phyloP scores from a whole-genome alignment of 371 early-diverging fungal genomes.

The Mucor piriformis region DNA sequence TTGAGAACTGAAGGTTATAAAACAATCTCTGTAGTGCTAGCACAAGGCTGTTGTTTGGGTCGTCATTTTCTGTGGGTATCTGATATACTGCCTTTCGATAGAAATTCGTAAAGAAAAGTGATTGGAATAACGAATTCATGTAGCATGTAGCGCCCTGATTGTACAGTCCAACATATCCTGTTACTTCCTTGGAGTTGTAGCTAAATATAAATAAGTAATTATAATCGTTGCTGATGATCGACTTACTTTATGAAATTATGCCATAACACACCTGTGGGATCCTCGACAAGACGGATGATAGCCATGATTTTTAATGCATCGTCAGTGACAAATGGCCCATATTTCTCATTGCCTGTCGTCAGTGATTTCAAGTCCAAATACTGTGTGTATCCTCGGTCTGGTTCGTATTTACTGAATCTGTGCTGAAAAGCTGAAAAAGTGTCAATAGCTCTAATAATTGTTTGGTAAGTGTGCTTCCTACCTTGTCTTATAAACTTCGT shows the following conservation, averaged over 20 bases:
- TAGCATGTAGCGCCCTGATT: slow-evolving; percentile 99
- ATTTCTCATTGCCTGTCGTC: slow-evolving; percentile 4
- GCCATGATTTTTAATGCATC: slow-evolving; percentile 68
- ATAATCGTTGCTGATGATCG: not conserved
- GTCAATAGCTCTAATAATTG: slow-evolving; percentile 35
- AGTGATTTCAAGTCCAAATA: slow-evolving; percentile 34
- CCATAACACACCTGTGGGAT: slow-evolving; percentile 92
- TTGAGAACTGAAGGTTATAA: slow-evolving; percentile 80
- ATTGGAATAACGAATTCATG: slow-evolving; percentile 98
- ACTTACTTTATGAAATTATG: slow-evolving; percentile 85
- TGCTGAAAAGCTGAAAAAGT: slow-evolving; percentile 48
- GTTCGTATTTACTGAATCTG: slow-evolving; percentile 74
- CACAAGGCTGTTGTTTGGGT: slow-evolving; percentile 78
- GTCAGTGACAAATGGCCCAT: slow-evolving; percentile 60
- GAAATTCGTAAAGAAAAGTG: slow-evolving; percentile 92
- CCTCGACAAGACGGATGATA: slow-evolving; percentile 78
- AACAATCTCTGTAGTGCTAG: slow-evolving; percentile 94
- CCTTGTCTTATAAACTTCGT: slow-evolving; percentile 39
- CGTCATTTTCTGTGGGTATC: slow-evolving; percentile 90
- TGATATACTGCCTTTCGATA: slow-evolving; percentile 90
- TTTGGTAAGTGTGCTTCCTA: slow-evolving; percentile 4
- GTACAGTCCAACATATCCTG: slow-evolving; percentile 93
- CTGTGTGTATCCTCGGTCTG: slow-evolving; percentile 33
- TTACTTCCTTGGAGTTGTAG: slow-evolving; percentile 85
- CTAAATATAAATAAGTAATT: slow-evolving; percentile 25